phyloP scores from a whole-genome alignment of 805 yeast genomes.

The Kazachstania kunashirensis region DNA sequence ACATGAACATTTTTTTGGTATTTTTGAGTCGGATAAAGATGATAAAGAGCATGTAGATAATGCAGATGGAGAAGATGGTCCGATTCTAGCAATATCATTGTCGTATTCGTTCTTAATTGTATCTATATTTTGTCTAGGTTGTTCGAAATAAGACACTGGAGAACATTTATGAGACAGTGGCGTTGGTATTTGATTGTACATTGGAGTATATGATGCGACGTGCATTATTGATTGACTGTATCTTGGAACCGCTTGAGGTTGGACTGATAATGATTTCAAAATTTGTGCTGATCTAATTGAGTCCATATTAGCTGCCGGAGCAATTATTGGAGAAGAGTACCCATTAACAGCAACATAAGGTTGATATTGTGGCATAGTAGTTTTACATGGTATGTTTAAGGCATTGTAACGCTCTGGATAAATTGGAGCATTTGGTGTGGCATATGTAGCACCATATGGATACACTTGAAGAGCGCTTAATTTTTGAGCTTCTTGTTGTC shows the following conservation, averaged over 20 bases:
- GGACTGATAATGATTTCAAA: neutral
- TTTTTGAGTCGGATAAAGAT: neutral
- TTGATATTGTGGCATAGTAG: neutral
- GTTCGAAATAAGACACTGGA: neutral
- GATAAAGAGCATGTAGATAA: neutral
- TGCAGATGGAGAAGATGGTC: neutral
- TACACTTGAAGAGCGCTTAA: neutral
- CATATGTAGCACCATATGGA: neutral
- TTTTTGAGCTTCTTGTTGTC: neutral
- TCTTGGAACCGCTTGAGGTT: neutral
- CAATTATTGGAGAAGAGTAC: neutral
- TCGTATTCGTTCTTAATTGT: neutral
- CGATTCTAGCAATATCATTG: neutral
- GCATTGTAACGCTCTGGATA: neutral
- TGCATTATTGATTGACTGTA: neutral
- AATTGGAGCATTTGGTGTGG: neutral
- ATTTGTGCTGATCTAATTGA: slow-evolving; percentile 1
- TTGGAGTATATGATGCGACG: neutral
- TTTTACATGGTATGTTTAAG: neutral
- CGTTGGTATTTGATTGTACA: neutral
- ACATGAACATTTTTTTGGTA: slow-evolving; percentile 3
- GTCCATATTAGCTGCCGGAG: neutral
- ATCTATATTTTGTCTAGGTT: neutral
- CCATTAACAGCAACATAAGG: neutral
- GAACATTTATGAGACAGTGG: neutral